Evolutionary conservation across 2,329 filamentous ascomycete genomes (phyloP).

Genomic region (Pezicula carpinea): DNA sequence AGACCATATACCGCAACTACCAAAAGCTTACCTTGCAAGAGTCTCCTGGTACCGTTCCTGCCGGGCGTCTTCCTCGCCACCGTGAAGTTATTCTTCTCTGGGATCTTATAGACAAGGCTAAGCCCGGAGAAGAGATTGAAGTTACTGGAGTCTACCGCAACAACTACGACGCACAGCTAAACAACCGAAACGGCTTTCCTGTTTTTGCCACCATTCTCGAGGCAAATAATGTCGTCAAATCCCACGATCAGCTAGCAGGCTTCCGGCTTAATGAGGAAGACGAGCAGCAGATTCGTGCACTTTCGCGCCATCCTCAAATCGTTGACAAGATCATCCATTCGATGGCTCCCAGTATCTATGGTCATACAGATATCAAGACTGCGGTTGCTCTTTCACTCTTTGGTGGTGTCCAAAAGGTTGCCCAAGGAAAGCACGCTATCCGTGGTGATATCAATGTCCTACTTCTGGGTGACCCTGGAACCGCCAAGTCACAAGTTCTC

Average conservation of each 20-base stretch:
- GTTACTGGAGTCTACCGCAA: slow-evolving; percentile 96
- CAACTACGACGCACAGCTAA: slow-evolving; percentile 95
- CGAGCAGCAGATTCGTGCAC: slow-evolving; percentile 79
- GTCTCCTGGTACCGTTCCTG: slow-evolving; percentile 92
- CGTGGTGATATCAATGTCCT: slow-evolving; percentile 98
- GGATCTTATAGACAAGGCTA: slow-evolving; percentile 94
- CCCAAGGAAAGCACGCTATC: slow-evolving; percentile 84
- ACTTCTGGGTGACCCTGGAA: slow-evolving; percentile 93
- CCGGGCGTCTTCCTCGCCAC: slow-evolving; percentile 87
- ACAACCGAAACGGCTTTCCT: slow-evolving; percentile 97
- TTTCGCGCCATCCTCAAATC: slow-evolving; percentile 87
- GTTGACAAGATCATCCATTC: slow-evolving; percentile 90
- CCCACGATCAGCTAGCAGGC: slow-evolving; percentile 93
- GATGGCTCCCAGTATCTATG: slow-evolving; percentile 96
- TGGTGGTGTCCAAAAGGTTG: slow-evolving; percentile 86
- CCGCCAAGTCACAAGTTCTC: slow-evolving; percentile 93
- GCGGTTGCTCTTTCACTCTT: slow-evolving; percentile 92
- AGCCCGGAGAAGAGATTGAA: slow-evolving; percentile 96
- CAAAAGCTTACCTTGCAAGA: slow-evolving; percentile 97
- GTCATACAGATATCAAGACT: slow-evolving; percentile 95
- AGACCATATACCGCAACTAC: slow-evolving; percentile 98
- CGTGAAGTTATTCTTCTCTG: slow-evolving; percentile 93
- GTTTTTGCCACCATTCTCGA: slow-evolving; percentile 97
- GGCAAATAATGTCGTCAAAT: slow-evolving; percentile 95
- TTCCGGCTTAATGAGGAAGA: slow-evolving; percentile 95